These are phyloP conservation scores for Trichothecium roseum DNA, from an alignment of 2,329 filamentous ascomycete genomes.

Conservation along the genomic window DNA sequence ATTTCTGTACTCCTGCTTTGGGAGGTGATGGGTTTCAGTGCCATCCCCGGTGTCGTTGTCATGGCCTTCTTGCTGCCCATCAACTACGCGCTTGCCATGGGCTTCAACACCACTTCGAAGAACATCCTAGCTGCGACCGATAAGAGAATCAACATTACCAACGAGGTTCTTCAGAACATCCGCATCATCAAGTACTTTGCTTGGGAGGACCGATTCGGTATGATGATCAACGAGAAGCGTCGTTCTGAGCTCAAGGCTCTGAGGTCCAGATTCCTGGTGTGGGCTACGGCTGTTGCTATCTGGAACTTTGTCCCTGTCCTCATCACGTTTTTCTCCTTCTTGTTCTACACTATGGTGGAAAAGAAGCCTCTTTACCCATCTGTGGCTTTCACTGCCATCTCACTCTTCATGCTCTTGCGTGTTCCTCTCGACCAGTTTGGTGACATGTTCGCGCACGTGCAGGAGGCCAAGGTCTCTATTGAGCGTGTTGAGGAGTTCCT, in stretches of 20 bases:
- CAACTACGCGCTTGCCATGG: constrained; percentile 80
- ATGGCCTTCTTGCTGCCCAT: constrained; percentile 83
- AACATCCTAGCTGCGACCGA: constrained; percentile 88
- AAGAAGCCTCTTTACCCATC: constrained; percentile 84
- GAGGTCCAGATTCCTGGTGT: constrained; percentile 76
- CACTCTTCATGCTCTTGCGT: constrained; percentile 86
- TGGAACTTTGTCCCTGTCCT: constrained; percentile 95
- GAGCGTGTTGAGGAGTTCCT: constrained; percentile 94
- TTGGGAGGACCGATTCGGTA: constrained; percentile 87
- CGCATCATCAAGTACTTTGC: constrained; percentile 99
- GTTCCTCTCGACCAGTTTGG: constrained; percentile 92
- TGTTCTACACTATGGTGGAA: constrained; percentile 85
- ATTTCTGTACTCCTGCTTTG: constrained; percentile 78
- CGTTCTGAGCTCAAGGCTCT: constrained; percentile 66
- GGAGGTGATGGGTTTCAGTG: constrained; percentile 81
- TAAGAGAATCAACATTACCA: constrained; percentile 90
- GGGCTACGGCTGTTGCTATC: constrained; percentile 82
- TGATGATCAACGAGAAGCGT: constrained; percentile 82
- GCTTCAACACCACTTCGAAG: constrained; percentile 80
- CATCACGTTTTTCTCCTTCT: constrained; percentile 93
- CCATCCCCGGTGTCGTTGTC: constrained; percentile 82
- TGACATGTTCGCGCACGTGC: constrained; percentile 97
- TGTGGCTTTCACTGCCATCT: constrained; percentile 90
- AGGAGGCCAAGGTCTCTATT: constrained; percentile 93
- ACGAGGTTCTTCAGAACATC: constrained; percentile 94